Base-by-base conservation (phyloP, 2,329 filamentous ascomycete genomes). In the Coccinonectria pachysandricola region DNA sequence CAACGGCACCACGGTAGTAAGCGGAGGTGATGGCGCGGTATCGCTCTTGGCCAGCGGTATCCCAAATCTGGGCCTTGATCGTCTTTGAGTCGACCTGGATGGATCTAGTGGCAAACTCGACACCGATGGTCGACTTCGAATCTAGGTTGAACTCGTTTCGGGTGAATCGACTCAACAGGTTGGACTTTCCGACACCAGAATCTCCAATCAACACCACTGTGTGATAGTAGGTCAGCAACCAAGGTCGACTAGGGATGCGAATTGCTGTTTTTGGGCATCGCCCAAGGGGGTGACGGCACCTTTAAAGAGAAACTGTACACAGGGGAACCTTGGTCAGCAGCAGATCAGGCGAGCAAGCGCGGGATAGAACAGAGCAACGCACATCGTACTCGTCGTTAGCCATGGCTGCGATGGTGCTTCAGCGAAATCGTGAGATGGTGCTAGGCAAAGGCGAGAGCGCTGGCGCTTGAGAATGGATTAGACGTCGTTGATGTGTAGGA, bases 341-440 rank as follows among this genome's bases (percentile, higher is more conserved):
- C 41, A 30, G 40, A 37, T 37, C 30, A 41, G 39, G 28, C 37
- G 32, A 38, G 28, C 30, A 26, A 37, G 27, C 35, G 24, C 36
- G 30, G 32, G 20, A 30, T 31, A 35, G 29, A 27, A 30, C 36
- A 34, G 23, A 21, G 24, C 26, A 28, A 57, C 86, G 71, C 68
- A 96, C 88, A 79, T 98, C 91, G 69, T 98, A 98, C 71, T 98
- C 91, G 75, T 98, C 91, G 79, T 96, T 98, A 56, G 88, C 91
- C 91, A 96, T 98, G 62, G 50, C 70, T 66, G 59, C 52, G 52
- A 45, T 43, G 31, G 21, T 28, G 23, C 28, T 41, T 34, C 21
- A 30, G 39, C 19, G 19, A 32, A 28, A 23, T 29, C 26, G 22
- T 41, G 29, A 28, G 21, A 24, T 26, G 26, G n/a, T n/a, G n/a